Base-by-base conservation (phyloP, 2,329 filamentous ascomycete genomes). In the Colletotrichum viniferum region DNA sequence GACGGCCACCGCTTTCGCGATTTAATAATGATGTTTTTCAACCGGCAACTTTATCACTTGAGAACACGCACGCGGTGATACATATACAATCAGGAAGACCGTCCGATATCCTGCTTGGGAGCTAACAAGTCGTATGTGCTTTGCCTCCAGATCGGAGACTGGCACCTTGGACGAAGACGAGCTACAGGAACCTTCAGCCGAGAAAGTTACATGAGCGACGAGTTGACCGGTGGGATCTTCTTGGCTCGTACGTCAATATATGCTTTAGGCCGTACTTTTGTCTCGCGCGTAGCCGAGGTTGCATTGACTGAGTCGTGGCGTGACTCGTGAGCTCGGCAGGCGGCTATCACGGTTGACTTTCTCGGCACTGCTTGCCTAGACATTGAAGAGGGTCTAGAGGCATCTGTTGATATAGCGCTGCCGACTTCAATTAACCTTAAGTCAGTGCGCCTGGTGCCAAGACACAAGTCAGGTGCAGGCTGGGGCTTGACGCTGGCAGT, bases 341-440 rank as follows among this genome's bases (percentile, higher is more conserved):
- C 55, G 55, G 55, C 55, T 30, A 24, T 52, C 24, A 65, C 63
- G n/a, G 5, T 52, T n/a, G 36, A 55, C 26, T 65, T 65, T 13
- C 36, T 65, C 24, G 14, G 43, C 14, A 16, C 24, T 30, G 36
- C 5, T 48, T n/a, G 36, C 7, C 36, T 16, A 14, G 43, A 52
- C 21, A 52, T 52, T 21, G 8, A 5, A 9, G 36, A 52, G 16
- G 7, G 63, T 65, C 63, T 55, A 5, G 14, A 65, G 63, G 63
- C 36, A 16, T 65, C 21, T 48, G 43, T 65, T 10, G 24, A 65
- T n/a, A 14, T 65, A 38, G 63, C 55, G 36, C 26, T 52, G 36
- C 36, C 16, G 36, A 65, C 63, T 55, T 52, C 16, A n/a, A 52
- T 34, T 24, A 65, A 52, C 18, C 43, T 3, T 3, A 21, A 48